phyloP scores from a whole-genome alignment of 768 basidiomycete genomes.

The Macrolepiota dolichaula region DNA sequence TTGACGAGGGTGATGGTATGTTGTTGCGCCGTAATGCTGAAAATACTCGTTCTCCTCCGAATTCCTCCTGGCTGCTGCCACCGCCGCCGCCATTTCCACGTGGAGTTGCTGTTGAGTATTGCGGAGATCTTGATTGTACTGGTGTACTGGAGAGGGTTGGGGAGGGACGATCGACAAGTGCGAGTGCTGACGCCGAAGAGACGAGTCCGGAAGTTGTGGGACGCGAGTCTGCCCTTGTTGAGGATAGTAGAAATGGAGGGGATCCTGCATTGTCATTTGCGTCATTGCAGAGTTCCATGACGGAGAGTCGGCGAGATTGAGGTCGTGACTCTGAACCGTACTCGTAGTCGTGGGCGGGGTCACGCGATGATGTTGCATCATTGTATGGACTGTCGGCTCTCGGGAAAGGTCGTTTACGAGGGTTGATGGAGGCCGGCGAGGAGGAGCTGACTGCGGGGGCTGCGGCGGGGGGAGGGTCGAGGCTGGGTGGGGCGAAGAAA shows the following conservation, averaged over 20 bases:
- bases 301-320: constrained; percentile 74
- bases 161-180: constrained; percentile 30
- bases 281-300: constrained; percentile 90
- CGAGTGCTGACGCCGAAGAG: constrained; percentile 39
- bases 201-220: constrained; percentile 44
- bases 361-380: constrained; percentile 18
- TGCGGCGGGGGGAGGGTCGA: constrained; percentile 21
- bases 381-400: constrained; percentile 49
- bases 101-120: constrained; percentile 26
- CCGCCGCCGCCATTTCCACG: constrained; percentile 19
- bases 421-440: constrained; percentile 30
- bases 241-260: constrained; percentile 24
- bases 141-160: constrained; percentile 20
- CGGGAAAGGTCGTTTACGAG: constrained; percentile 61
- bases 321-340: constrained; percentile 75
- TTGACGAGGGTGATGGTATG: constrained; percentile 26
- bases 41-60: constrained; percentile 23
- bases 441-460: constrained; percentile 24
- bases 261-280: constrained; percentile 19
- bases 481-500: constrained; percentile 51
- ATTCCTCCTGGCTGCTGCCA: constrained; percentile 17
- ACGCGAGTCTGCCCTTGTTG: constrained; percentile 18
- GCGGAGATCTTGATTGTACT: constrained; percentile 20
- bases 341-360: constrained; percentile 38
- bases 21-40: constrained; percentile 17